Percentiles rank a stretch among this genome's conserved stretches.
Evolutionary conservation across 108 stramenopile genomes (phyloP).

Genomic region (Pseudonitzschia multiseries): DNA sequence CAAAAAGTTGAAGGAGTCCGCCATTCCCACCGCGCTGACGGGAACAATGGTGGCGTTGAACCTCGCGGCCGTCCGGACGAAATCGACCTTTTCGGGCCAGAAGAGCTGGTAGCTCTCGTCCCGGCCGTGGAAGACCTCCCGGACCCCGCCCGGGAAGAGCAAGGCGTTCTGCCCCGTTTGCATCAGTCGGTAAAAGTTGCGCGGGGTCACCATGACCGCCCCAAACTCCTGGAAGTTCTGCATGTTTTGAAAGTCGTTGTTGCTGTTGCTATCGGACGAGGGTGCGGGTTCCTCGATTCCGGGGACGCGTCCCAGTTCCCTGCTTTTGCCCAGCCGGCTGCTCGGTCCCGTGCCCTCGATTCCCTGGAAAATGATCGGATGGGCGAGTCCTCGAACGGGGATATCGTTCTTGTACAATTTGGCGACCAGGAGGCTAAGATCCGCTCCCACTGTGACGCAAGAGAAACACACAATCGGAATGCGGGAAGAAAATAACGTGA

Average conservation of each 20-base stretch:
- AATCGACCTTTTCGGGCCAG: constrained; percentile 92
- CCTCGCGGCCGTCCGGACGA: constrained; percentile 87
- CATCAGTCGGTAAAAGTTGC: constrained; percentile 87
- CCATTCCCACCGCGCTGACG: constrained; percentile 87
- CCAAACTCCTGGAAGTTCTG: constrained; percentile 77
- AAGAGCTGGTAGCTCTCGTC: constrained; percentile 86
- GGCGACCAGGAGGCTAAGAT: constrained; percentile 69
- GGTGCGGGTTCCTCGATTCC: constrained; percentile 22
- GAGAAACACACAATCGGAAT: not conserved
- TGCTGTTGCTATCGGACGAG: not conserved
- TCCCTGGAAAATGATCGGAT: constrained; percentile 71
- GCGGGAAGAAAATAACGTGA: not conserved
- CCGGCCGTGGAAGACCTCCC: constrained; percentile 83
- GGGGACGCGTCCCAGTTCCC: constrained; percentile 45
- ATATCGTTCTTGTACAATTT: constrained; percentile 67
- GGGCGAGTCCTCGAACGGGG: constrained; percentile 73
- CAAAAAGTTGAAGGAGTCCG: constrained; percentile 71
- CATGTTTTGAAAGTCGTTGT: not conserved
- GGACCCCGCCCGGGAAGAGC: constrained; percentile 92
- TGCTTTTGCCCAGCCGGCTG: not conserved
- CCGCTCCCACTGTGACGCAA: constrained; percentile 39
- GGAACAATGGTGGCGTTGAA: constrained; percentile 94
- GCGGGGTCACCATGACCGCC: constrained; percentile 89
- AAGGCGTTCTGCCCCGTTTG: constrained; percentile 79
- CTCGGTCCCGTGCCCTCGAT: constrained; percentile 12